Evolutionary conservation across 2,329 filamentous ascomycete species (phyloP).

Genomic region (Fusarium sp.): DNA sequence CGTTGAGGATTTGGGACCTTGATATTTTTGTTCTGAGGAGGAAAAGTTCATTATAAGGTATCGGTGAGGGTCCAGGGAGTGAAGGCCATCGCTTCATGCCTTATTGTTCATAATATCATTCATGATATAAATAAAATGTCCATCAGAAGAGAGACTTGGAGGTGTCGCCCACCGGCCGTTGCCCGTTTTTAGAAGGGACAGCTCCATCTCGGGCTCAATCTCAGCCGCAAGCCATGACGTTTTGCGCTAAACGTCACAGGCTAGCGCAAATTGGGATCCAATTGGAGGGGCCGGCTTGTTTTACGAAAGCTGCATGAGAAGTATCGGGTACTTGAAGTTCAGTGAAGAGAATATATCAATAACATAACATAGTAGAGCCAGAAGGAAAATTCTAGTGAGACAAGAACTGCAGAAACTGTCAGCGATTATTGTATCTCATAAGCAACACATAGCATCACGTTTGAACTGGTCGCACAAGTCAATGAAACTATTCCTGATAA

Average conservation of each 20-base stretch:
- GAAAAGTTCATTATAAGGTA: background rate
- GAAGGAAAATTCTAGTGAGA: background rate
- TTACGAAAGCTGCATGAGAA: constrained; percentile 40
- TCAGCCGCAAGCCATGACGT: constrained; percentile 44
- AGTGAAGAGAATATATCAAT: background rate
- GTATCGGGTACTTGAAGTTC: constrained; percentile 24
- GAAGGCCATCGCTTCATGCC: too few relatives aligned
- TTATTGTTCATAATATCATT: background rate
- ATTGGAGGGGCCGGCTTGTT: constrained; percentile 19
- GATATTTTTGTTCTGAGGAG: background rate
- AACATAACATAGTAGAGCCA: background rate
- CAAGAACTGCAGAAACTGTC: background rate
- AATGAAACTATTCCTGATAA: constrained; percentile 17
- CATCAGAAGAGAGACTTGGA: background rate
- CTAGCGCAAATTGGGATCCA: constrained; percentile 22
- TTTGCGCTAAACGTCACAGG: constrained; percentile 24
- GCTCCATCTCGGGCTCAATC: constrained; percentile 29
- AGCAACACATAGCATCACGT: background rate
- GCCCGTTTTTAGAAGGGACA: constrained; percentile 26
- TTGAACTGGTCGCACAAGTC: constrained; percentile 3
- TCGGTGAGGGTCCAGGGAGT: too few relatives aligned
- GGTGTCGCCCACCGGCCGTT: constrained; percentile 18
- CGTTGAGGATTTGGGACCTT: background rate
- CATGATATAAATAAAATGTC: background rate
- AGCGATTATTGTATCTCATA: background rate